Base-by-base conservation (phyloP, 495 filamentous ascomycete genomes). In the Annulohypoxylon nitens region DNA sequence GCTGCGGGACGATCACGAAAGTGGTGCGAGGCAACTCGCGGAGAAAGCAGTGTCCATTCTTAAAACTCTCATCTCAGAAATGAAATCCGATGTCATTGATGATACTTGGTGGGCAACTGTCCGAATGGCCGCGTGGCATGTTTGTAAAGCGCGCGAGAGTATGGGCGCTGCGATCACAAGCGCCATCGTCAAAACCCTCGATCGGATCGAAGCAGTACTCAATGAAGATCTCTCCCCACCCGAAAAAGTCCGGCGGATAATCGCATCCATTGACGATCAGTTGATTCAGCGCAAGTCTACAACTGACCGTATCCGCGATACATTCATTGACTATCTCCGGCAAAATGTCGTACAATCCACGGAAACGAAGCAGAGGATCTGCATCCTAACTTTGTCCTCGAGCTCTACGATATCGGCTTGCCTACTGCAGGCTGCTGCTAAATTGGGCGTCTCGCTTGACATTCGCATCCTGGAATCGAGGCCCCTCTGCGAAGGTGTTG, bases 381-480 rank as follows among this genome's bases (percentile, higher is more conserved):
- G 78, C 0, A 80, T 92, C 6, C 78, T 91, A 37, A 91, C 89
- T 0, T 71, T 91, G 2, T 91, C 90, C 0, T 82, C 84, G 0
- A 89, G 87, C 62, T 91, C 90, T 7, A 91, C 89, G 0, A 90
- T 91, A 64, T 78, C 74, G 7, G 48, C 61, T 7, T 78, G 75
- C 26, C 70, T 86, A 14, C 37, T 58, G 4, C 70, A 73, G 20
- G 71, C 78, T 12, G 61, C 75, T 10, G 33, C 57, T 14, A 18
- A 58, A 2, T 51, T 75, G 3, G 63, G 67, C 5, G 67, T 78
- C 30, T 58, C 70, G 3, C 75, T 92, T 26, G 86, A 90, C 50
- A 70, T 92, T 18, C 86, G 82, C 3, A 78, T 93, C 20, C 81
- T 93, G 1, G 91, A 93, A 66, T 92, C 91, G 5, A 83, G 90